A percentile compares a stretch with the other conserved stretches of the same genome.
phyloP scores from a whole-genome alignment of 116 monocot genomes.

The Papilionanthe hybrid region DNA sequence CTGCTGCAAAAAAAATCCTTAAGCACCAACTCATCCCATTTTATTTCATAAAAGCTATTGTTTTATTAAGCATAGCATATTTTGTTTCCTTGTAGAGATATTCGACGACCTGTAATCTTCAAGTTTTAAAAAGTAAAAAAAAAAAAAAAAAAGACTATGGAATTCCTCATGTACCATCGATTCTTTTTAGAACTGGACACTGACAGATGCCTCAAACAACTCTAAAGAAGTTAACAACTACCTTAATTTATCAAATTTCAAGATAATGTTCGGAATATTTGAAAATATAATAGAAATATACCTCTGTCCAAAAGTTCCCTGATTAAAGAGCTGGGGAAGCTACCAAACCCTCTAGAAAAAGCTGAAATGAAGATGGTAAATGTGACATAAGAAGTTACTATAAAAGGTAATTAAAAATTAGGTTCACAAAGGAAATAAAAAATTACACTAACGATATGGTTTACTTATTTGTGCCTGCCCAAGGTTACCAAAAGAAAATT shows the following conservation, averaged over 20 bases:
- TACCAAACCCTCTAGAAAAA: constrained; percentile 57
- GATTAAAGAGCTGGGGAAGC: constrained; percentile 38
- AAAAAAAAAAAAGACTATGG: too few species aligned
- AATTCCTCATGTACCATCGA: neutral
- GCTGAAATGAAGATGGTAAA: constrained; percentile 21
- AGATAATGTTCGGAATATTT: neutral
- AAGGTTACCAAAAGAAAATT: constrained; percentile 61
- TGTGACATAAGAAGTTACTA: constrained; percentile 4
- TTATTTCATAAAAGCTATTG: too few species aligned
- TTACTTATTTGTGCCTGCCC: constrained; percentile 68
- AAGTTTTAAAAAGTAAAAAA: too few species aligned
- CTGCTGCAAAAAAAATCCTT: too few species aligned
- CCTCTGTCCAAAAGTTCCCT: constrained; percentile 60
- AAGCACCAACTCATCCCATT: too few species aligned
- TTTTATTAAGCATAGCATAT: too few species aligned
- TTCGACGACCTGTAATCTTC: too few species aligned
- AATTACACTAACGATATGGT: neutral
- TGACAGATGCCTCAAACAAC: neutral
- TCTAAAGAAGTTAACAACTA: neutral
- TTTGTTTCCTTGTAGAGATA: too few species aligned
- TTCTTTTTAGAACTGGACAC: neutral
- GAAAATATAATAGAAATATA: constrained; percentile 29
- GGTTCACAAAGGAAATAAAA: neutral
- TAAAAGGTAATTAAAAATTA: neutral
- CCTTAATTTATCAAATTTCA: neutral